Base-by-base conservation (phyloP, 2,329 filamentous ascomycete species). In the Cordyceps militaris region DNA sequence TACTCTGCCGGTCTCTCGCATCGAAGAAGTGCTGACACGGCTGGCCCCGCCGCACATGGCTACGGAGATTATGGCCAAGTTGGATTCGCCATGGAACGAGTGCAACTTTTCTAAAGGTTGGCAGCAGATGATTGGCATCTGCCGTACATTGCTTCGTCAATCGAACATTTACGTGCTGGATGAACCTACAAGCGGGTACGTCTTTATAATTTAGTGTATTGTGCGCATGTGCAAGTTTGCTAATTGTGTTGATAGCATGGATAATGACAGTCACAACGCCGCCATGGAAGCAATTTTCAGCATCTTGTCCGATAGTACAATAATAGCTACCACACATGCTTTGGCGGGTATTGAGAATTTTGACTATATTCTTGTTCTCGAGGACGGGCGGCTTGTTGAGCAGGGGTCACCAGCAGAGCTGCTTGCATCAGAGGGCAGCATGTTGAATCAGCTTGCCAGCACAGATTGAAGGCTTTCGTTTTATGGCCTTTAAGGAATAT, bases 171-270 rank as follows among this genome's bases (percentile, higher is more conserved):
- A 56, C 13, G 32, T 56, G 2, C n/a, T 56, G 34, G 53, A 56
- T 23, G 53, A 56, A 16, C 53, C 53, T 23, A 49, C 44, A 16
- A 56, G 53, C 23, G 53, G 53, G 53, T 56, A 32, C 13, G 53
- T 28, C 10, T 38, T 44, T 24, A 7, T 4, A 11, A 43, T 30
- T 8, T n/a, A 13, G 4, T 34, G 32, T 34, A 9, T 34, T 11
- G 32, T 11, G 5, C 32, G 32, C 30, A 32, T 32, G 32, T 34
- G 32, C 32, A 34, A 34, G 32, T 34, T 13, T 34, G 32, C 32
- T 34, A 34, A 34, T 34, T 11, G 32, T 34, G 32, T 34, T 5
- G 4, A 23, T 14, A 47, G 42, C 1, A 47, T 55, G 42, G 52
- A 55, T 36, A 42, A 55, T 16, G 52, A 55, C 9, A 28, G 42